These are phyloP conservation scores for Effrenium voratum DNA, from an alignment of 73 alveolate genomes.

Conservation along the genomic window DNA sequence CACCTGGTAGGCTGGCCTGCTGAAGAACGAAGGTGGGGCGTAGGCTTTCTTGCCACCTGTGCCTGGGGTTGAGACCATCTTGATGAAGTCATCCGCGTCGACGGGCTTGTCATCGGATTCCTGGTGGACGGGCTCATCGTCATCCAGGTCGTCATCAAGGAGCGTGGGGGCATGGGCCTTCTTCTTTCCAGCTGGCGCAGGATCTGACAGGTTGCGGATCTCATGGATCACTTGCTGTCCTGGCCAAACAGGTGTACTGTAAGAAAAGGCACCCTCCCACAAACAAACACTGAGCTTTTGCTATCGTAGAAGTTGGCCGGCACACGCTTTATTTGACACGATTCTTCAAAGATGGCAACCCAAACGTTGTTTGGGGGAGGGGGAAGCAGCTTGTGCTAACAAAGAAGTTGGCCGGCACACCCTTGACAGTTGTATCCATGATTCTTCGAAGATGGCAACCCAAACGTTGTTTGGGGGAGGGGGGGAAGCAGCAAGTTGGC, in stretches of 20 bases:
- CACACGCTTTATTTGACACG: too few relatives aligned
- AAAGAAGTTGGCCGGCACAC: too few relatives aligned
- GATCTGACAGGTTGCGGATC: neutral
- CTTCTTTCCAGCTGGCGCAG: neutral
- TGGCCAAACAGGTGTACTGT: neutral
- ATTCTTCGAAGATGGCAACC: too few relatives aligned
- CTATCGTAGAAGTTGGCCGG: too few relatives aligned
- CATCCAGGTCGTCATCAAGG: neutral
- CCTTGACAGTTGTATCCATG: too few relatives aligned
- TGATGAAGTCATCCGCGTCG: neutral
- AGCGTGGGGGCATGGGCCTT: neutral
- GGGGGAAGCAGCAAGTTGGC: too few relatives aligned
- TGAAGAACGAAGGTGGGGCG: neutral
- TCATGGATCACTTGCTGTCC: neutral
- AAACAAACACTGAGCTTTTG: too few relatives aligned
- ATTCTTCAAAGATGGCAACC: too few relatives aligned
- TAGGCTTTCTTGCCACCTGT: neutral
- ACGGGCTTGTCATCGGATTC: neutral
- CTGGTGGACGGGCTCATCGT: neutral
- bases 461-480: too few relatives aligned
- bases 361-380: too few relatives aligned
- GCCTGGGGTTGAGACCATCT: neutral
- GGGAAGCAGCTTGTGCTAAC: too few relatives aligned
- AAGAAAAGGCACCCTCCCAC: neutral
- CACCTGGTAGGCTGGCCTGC: neutral